Base-by-base conservation (phyloP, 805 yeast species). In the Pichia sporocuriosa region DNA sequence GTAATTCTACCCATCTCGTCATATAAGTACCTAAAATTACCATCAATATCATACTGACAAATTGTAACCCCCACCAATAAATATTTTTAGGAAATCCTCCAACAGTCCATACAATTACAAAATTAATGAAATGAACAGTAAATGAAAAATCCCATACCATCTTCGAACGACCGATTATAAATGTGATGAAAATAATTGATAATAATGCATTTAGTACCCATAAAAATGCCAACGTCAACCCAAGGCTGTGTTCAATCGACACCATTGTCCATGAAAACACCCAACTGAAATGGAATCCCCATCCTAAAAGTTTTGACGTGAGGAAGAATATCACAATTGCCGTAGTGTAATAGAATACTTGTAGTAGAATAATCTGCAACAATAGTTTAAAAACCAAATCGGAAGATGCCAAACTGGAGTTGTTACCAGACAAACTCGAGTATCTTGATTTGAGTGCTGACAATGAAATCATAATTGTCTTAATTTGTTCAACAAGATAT, bases 101-200 rank as follows among this genome's bases (percentile, higher is more conserved):
- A 48, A 77, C 78, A 1, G 75, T 45, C 77, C 85, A 79, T 0
- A 79, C 85, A 3, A 86, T 78, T 3, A 79, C 39, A 20, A 90
- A 61, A 62, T 90, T 82, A 38, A 93, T 73, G 19, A 83, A 77
- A 61, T 93, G 96, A 13, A 90, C 77, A 0, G 98, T 93, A n/a
- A 90, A 57, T 10, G 96, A 96, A 66, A 93, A 90, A 63, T 90
- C 98, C 84, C 96, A 84, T 0, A 97, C 97, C 37, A 90, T 66
- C 59, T 90, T 93, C 32, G 95, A 84, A 43, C 97, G 69, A 0
- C 97, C 96, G 11, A 90, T 96, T 22, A 90, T 79, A 2, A 89
- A 63, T 1, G 95, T 86, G 56, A 90, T 79, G 56, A 86, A 87
- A 10, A 86, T 61, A 1, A 88, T 96, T 51, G 95, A 82, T 31